Percentiles rank a stretch among this genome's conserved stretches.
Evolutionary conservation across 306 rosid genomes (phyloP).

Genomic region (Cucurbita moschata): DNA sequence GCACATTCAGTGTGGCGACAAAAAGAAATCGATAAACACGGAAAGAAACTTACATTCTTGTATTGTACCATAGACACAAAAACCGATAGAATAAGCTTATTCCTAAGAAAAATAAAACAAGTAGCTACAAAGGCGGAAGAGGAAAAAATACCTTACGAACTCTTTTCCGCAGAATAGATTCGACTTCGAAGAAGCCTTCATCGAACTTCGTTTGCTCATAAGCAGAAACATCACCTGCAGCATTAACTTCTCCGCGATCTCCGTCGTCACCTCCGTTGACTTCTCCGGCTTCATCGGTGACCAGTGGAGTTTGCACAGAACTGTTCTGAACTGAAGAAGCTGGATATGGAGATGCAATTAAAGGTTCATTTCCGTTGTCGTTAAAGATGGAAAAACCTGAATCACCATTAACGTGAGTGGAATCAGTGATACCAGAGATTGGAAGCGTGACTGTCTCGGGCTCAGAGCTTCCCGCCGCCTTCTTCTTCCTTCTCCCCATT

Average conservation of each 20-base stretch:
- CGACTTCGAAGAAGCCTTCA: conserved; percentile 68
- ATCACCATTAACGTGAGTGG: neutral
- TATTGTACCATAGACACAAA: neutral
- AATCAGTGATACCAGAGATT: neutral
- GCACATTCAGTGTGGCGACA: too few relatives aligned
- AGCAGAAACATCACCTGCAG: conserved; percentile 1
- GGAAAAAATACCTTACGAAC: conserved; percentile 46
- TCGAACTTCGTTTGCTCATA: conserved; percentile 30
- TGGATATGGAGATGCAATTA: neutral
- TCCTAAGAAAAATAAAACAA: neutral
- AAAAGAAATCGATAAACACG: too few relatives aligned
- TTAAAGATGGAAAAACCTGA: neutral
- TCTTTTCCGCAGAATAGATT: conserved; percentile 70
- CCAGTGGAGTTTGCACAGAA: conserved; percentile 13
- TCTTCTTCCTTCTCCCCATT: conserved; percentile 36
- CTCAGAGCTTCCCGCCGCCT: conserved; percentile 21
- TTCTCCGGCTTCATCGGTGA: conserved; percentile 7
- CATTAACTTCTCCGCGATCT: neutral
- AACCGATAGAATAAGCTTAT: neutral
- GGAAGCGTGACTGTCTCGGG: conserved; percentile 11
- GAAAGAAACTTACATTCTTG: neutral
- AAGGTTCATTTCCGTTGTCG: neutral
- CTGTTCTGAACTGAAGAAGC: neutral
- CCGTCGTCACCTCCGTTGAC: neutral
- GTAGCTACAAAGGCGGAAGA: neutral